Conservation (phyloP, 257 asterid species). For the Marsdenia floribunda region DNA sequence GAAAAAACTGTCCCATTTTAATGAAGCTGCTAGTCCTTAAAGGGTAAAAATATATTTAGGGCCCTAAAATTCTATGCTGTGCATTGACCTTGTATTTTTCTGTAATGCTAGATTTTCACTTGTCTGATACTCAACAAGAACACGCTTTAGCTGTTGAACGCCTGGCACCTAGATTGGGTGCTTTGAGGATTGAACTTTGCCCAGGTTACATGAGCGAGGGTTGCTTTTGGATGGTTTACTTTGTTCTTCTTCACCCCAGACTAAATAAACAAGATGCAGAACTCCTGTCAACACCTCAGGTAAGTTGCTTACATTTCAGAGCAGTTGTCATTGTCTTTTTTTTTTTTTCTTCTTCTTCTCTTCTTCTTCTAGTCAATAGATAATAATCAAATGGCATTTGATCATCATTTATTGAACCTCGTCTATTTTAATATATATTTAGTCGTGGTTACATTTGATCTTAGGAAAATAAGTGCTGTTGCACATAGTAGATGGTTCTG, state of each 20-base stretch:
- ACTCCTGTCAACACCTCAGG: constrained; percentile 66
- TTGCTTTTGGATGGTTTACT: constrained; percentile 74
- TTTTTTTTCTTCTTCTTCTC: too few relatives aligned
- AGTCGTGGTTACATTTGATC: neutral
- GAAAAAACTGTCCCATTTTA: too few relatives aligned
- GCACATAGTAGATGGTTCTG: neutral
- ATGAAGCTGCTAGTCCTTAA: too few relatives aligned
- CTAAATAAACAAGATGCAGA: constrained; percentile 45
- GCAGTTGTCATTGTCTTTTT: neutral
- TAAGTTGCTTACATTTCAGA: constrained; percentile 11
- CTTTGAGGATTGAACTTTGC: constrained; percentile 62
- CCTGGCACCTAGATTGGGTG: constrained; percentile 60
- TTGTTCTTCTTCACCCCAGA: constrained; percentile 66
- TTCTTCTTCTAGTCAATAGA: neutral
- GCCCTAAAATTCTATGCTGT: too few relatives aligned
- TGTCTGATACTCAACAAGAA: constrained; percentile 70
- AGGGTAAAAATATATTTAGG: too few relatives aligned
- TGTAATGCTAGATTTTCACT: constrained; percentile 39
- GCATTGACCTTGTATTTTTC: neutral
- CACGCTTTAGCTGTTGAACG: constrained; percentile 71
- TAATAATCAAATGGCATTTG: neutral
- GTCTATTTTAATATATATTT: neutral
- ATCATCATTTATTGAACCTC: neutral
- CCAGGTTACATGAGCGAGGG: constrained; percentile 62
- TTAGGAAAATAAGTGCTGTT: neutral